These are phyloP conservation scores for Penicillium sp. DNA, from an alignment of 2,329 filamentous ascomycete genomes.

Conservation along the genomic window DNA sequence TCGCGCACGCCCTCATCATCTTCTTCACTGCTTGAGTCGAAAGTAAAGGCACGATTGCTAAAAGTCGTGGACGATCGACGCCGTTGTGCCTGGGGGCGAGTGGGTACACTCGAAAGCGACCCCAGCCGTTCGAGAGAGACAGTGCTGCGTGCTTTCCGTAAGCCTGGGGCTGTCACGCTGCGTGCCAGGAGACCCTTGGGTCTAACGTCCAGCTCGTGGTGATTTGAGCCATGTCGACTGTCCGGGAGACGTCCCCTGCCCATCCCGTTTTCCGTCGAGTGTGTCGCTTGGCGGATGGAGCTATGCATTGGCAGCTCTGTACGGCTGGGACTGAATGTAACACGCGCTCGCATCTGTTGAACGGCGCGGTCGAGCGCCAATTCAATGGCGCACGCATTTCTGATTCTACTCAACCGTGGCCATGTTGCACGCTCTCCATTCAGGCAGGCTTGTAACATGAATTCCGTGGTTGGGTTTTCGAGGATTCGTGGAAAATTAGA, in stretches of 20 bases:
- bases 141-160: constrained; percentile 19
- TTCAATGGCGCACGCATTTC: constrained; percentile 84
- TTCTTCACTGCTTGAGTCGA: constrained; percentile 17
- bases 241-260: constrained; percentile 18
- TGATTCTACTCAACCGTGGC: constrained; percentile 79
- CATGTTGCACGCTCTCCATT: constrained; percentile 82
- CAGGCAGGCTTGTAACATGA: constrained; percentile 73
- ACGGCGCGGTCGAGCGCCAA: constrained; percentile 57
- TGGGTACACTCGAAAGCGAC: constrained; percentile 7
- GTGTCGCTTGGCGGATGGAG: constrained; percentile 10
- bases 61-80: constrained; percentile 17
- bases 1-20: constrained; percentile 15
- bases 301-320: constrained; percentile 17
- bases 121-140: constrained; percentile 17
- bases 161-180: constrained; percentile 2
- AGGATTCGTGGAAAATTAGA: constrained; percentile 70
- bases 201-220: constrained; percentile 25
- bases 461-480: constrained; percentile 76
- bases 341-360: constrained; percentile 36
- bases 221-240: constrained; percentile 28
- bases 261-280: constrained; percentile 20
- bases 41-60: constrained; percentile 10
- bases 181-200: constrained; percentile 8
- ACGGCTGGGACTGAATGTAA: constrained; percentile 29
- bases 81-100: constrained; percentile 7